These are phyloP conservation scores for Alloteropsis semialata DNA, from an alignment of 176 grass and related monocot genomes.

Conservation along the genomic window DNA sequence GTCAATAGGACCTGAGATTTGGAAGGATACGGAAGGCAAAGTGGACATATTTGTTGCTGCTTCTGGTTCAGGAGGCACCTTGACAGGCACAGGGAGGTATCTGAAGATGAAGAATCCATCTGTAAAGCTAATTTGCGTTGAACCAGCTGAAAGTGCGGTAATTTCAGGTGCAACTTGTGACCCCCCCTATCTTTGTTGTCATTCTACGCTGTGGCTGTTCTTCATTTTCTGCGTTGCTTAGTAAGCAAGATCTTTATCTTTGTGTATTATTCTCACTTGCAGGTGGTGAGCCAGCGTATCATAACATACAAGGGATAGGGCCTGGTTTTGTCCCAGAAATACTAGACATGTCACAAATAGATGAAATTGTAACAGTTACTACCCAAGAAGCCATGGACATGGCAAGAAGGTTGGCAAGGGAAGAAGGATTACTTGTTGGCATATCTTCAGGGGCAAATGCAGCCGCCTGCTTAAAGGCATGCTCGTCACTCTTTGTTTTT, in stretches of 20 bases:
- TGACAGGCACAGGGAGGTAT: conserved; percentile 72
- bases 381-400: conserved; percentile 69
- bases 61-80: conserved; percentile 80
- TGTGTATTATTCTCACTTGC: not conserved
- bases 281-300: conserved; percentile 60
- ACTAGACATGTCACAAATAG: conserved; percentile 58
- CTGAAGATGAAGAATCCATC: conserved; percentile 75
- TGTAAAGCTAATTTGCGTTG: conserved; percentile 71
- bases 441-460: conserved; percentile 87
- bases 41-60: conserved; percentile 78
- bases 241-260: not conserved
- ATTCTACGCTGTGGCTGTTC: not conserved
- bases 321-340: conserved; percentile 61
- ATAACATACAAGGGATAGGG: conserved; percentile 81
- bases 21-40: conserved; percentile 87
- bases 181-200: not conserved
- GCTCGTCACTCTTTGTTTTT: not conserved
- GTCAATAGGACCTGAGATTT: conserved; percentile 80
- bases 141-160: conserved; percentile 78
- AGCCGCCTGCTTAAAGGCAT: conserved; percentile 74
- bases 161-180: conserved; percentile 55
- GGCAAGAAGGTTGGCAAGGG: conserved; percentile 71
- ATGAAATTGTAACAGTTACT: conserved; percentile 59
- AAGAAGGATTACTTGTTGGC: conserved; percentile 87
- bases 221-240: not conserved